Conservation (phyloP, 2,329 filamentous ascomycete species). For the Paramyrothecium roridum region DNA sequence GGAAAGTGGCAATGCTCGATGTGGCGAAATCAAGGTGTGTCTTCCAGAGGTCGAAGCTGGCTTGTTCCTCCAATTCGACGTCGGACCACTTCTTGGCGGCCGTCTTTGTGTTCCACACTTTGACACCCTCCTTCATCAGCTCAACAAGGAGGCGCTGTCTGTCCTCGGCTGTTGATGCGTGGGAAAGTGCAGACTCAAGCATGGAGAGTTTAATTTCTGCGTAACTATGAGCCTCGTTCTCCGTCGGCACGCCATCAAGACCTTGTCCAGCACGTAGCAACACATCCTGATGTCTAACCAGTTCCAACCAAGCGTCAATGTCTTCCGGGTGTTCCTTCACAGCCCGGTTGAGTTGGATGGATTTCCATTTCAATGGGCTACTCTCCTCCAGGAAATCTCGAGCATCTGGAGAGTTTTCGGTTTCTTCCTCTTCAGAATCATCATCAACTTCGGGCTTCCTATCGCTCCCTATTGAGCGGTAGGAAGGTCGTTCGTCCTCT, state of each 20-base stretch:
- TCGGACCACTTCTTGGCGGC: constrained; percentile 64
- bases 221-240: constrained; percentile 63
- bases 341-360: constrained; percentile 58
- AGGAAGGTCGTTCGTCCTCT: constrained; percentile 47
- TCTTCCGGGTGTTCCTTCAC: constrained; percentile 66
- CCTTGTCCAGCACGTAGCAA: constrained; percentile 53
- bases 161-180: constrained; percentile 42
- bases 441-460: constrained; percentile 50
- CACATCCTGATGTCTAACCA: constrained; percentile 75
- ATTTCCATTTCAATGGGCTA: constrained; percentile 48
- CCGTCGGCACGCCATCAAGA: constrained; percentile 41
- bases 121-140: constrained; percentile 71
- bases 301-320: constrained; percentile 68
- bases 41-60: constrained; percentile 63
- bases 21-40: constrained; percentile 71
- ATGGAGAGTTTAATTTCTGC: constrained; percentile 79
- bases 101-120: constrained; percentile 66
- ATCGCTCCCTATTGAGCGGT: constrained; percentile 59
- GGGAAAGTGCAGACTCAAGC: constrained; percentile 71
- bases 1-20: constrained; percentile 63
- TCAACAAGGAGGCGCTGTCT: constrained; percentile 62
- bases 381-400: constrained; percentile 28
- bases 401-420: constrained; percentile 38
- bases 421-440: constrained; percentile 45
- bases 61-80: constrained; percentile 19